phyloP scores from a whole-genome alignment of 805 yeast species.

The Pichia cephalocereana region DNA sequence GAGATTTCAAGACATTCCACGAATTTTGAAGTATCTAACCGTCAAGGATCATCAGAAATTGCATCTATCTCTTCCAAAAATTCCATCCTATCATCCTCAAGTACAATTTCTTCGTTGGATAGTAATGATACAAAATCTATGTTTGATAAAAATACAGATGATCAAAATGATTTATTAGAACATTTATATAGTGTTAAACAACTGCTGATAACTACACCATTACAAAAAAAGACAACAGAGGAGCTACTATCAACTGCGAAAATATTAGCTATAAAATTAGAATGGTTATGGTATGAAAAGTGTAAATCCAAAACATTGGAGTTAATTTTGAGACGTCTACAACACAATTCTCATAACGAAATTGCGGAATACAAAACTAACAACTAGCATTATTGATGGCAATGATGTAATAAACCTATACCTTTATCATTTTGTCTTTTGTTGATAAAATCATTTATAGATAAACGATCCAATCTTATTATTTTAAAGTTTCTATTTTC shows the following conservation, averaged over 20 bases:
- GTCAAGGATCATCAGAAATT: background rate
- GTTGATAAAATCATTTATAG: too few species aligned
- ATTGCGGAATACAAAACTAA: background rate
- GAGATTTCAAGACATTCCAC: background rate
- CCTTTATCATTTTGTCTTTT: background rate
- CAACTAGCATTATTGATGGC: constrained; percentile 1
- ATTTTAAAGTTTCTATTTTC: background rate
- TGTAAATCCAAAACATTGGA: constrained; percentile 7
- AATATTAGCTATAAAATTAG: constrained; percentile 41
- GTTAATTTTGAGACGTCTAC: background rate
- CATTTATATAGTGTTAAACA: constrained; percentile 29
- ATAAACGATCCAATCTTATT: background rate
- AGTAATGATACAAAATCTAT: too few species aligned
- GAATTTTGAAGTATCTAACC: background rate
- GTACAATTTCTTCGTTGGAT: background rate
- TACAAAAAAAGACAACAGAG: constrained; percentile 44
- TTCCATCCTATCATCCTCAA: background rate
- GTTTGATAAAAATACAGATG: background rate
- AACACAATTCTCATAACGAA: background rate
- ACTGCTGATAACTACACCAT: constrained; percentile 43
- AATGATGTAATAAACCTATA: background rate
- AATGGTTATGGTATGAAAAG: constrained; percentile 49
- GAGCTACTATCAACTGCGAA: constrained; percentile 35
- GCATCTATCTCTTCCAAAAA: background rate
- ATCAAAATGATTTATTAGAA: constrained; percentile 26